Evolutionary conservation across 2,329 filamentous ascomycete species (phyloP).

Genomic region (Akanthomyces dipterigenus): DNA sequence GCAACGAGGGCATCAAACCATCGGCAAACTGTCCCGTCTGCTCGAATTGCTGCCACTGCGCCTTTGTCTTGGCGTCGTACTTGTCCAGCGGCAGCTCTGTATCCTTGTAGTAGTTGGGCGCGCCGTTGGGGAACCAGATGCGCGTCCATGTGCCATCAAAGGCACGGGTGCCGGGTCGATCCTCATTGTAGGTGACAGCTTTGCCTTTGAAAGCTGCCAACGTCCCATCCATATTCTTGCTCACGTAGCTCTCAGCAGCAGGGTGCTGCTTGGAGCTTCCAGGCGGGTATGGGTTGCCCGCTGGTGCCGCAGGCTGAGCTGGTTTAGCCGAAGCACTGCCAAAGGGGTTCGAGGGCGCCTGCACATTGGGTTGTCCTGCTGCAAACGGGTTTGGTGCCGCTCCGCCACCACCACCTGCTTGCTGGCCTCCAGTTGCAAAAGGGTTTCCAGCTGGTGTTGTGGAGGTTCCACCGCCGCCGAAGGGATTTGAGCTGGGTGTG

Average conservation of each 20-base stretch:
- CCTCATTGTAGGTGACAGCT: constrained; percentile 49
- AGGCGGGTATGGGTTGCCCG: constrained; percentile 36
- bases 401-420: background rate
- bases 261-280: constrained; percentile 39
- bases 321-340: constrained; percentile 9
- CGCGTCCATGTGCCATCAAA: constrained; percentile 52
- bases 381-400: constrained; percentile 7
- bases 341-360: constrained; percentile 20
- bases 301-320: constrained; percentile 13
- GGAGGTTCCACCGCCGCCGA: background rate
- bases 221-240: constrained; percentile 34
- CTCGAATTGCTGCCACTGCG: constrained; percentile 58
- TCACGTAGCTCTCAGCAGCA: constrained; percentile 36
- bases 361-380: background rate
- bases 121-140: constrained; percentile 68
- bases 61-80: constrained; percentile 55
- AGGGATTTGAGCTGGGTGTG: constrained; percentile 4
- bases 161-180: constrained; percentile 41
- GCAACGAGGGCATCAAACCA: constrained; percentile 66
- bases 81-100: constrained; percentile 51
- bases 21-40: constrained; percentile 62
- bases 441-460: constrained; percentile 15
- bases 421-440: constrained; percentile 18
- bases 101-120: constrained; percentile 55
- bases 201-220: constrained; percentile 58